Percentiles rank a stretch among this genome's conserved stretches.
phyloP scores from a whole-genome alignment of 495 filamentous ascomycete species.

The Cladorrhinum samala region DNA sequence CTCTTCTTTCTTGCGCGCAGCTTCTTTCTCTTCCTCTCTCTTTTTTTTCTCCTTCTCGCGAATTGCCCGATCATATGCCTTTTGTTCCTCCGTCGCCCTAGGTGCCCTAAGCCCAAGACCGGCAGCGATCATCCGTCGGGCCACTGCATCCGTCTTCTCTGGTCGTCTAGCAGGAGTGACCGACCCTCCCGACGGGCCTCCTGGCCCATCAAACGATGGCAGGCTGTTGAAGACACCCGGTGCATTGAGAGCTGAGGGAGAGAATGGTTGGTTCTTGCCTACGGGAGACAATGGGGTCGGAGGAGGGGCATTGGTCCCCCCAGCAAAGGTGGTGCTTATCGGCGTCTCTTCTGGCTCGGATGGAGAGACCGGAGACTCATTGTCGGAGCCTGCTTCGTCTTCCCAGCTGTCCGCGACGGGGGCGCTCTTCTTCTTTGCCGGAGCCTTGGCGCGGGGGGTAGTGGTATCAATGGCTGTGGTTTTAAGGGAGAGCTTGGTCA shows the following conservation, averaged over 20 bases:
- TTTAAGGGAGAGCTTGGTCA: conserved; percentile 37
- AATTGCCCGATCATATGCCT: conserved; percentile 75
- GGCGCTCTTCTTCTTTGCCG: conserved; percentile 40
- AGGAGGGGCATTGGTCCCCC: conserved; percentile 43
- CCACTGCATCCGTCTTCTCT: conserved; percentile 89
- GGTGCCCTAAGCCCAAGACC: conserved; percentile 78
- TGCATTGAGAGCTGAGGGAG: conserved; percentile 15
- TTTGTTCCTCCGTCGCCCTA: conserved; percentile 79
- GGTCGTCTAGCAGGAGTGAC: conserved; percentile 45
- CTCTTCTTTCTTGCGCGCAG: conserved; percentile 53
- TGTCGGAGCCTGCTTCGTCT: conserved; percentile 54
- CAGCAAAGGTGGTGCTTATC: conserved; percentile 10
- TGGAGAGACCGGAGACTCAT: conserved; percentile 29
- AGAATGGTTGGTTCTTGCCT: conserved; percentile 29
- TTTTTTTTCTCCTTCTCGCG: conserved; percentile 80
- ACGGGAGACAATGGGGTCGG: conserved; percentile 57
- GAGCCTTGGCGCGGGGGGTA: conserved; percentile 12
- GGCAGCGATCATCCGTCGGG: conserved; percentile 81
- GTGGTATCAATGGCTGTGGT: conserved; percentile 9
- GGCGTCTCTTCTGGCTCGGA: conserved; percentile 26
- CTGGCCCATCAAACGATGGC: conserved; percentile 9
- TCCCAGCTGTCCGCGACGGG: conserved; percentile 80
- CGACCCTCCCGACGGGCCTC: not conserved
- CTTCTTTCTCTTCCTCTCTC: conserved; percentile 66
- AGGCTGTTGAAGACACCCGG: conserved; percentile 9